phyloP scores from a whole-genome alignment of 129 eudicot species.

The Oenanthe sinensis region DNA sequence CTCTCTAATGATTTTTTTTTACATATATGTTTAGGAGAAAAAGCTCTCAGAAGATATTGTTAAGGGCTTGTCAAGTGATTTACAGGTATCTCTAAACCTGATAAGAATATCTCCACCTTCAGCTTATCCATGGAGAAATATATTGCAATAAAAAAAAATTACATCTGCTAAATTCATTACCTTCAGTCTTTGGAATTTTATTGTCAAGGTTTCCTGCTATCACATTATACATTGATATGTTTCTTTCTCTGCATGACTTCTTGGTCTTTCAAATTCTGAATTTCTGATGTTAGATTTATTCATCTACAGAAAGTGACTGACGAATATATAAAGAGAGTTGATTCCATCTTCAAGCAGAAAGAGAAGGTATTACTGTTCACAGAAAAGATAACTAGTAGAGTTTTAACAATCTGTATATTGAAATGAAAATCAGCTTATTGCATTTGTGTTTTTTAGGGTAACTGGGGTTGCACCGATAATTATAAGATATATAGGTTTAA shows the following conservation, averaged over 20 bases:
- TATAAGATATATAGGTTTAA: neutral
- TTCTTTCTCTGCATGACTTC: neutral
- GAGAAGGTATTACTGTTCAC: conserved; percentile 53
- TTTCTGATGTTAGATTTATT: conserved; percentile 1
- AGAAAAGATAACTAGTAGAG: neutral
- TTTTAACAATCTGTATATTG: neutral
- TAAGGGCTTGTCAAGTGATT: conserved; percentile 75
- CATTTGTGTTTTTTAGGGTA: neutral
- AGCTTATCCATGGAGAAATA: neutral
- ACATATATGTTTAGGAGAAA: conserved; percentile 60
- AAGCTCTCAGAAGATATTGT: conserved; percentile 93
- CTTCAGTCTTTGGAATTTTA: neutral
- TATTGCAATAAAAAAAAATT: neutral
- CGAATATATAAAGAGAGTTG: conserved; percentile 85
- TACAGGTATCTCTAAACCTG: conserved; percentile 56
- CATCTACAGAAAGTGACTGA: conserved; percentile 72
- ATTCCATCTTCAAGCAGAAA: conserved; percentile 77
- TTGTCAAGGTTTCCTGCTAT: neutral
- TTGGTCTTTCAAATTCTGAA: neutral
- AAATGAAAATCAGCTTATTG: neutral
- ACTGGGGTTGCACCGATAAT: too few relatives aligned
- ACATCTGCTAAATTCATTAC: neutral
- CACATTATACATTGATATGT: neutral
- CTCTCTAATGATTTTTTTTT: conserved; percentile 4
- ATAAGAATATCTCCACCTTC: neutral